Base-by-base conservation (phyloP, 768 basidiomycete genomes). In the Leccinum obscurum region DNA sequence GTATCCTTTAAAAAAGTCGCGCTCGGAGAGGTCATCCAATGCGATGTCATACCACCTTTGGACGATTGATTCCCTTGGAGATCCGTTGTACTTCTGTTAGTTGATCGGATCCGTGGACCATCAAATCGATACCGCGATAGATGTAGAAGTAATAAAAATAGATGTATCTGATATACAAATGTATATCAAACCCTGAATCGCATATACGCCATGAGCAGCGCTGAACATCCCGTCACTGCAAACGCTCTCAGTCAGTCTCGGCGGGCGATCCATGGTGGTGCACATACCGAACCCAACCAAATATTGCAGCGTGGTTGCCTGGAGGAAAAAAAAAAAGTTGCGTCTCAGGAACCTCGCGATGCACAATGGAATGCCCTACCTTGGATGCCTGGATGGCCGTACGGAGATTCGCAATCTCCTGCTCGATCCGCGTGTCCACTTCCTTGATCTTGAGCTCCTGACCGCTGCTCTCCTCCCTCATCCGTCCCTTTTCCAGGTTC, bases 371-470 rank as follows among this genome's bases (percentile, higher is more conserved):
- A 26, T 1, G 6, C 14, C 79, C 35, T 58, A 87, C 90, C 84
- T 94, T 94, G 56, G 90, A 90, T 0, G 90, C 85, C 70, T 94
- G 92, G 35, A 93, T 93, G 7, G 87, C 80, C 2, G 92, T 95
- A 57, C 91, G 80, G 56, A 97, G 73, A 3, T 85, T 86, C 9
- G 94, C 93, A 70, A 96, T 96, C 76, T 98, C 95, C 70, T 92
- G 92, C 75, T 99, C 96, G 65, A 98, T 98, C 71, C 92, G 78
- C 4, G 96, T 98, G 68, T 98, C 96, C 17, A 98, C 95, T 73
- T 99, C 96, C 73, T 93, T 94, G 70, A 98, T 92, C 84, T 98
- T 98, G 55, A 95, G 78, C 69, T 97, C 95, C 68, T 98, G 93
- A 44, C 87, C 86, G 65, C 86, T 89, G 64, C 87, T 88, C 79